phyloP scores from a whole-genome alignment of 139 green algal species.

The Picocystis salinarum region DNA sequence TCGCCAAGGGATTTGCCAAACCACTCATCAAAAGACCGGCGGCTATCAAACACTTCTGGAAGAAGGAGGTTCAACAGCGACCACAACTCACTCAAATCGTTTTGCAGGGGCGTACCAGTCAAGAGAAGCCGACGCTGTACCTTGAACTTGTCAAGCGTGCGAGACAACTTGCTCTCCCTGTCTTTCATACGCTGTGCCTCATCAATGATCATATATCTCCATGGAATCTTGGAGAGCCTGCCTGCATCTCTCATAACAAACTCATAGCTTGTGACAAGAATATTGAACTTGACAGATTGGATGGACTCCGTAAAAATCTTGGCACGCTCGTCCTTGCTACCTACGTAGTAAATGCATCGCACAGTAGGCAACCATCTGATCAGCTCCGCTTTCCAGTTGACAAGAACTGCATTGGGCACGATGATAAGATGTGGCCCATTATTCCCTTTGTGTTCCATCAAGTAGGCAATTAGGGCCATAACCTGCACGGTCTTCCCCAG shows the following conservation, averaged over 20 bases:
- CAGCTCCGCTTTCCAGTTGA: slow-evolving; percentile 93
- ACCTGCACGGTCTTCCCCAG: slow-evolving; percentile 9
- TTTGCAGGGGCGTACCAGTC: slow-evolving; percentile 32
- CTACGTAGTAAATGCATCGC: slow-evolving; percentile 50
- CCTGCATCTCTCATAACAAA: slow-evolving; percentile 82
- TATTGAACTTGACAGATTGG: slow-evolving; percentile 66
- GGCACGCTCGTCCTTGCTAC: slow-evolving; percentile 38
- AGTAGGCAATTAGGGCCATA: slow-evolving; percentile 42
- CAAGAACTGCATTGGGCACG: slow-evolving; percentile 90
- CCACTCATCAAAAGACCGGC: slow-evolving; percentile 60
- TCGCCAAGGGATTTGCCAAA: slow-evolving; percentile 14
- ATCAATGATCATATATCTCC: slow-evolving; percentile 97
- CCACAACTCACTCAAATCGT: slow-evolving; percentile 69
- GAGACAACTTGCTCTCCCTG: slow-evolving; percentile 45
- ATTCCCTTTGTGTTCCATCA: slow-evolving; percentile 89
- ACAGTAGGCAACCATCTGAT: slow-evolving; percentile 65
- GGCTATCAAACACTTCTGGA: slow-evolving; percentile 87
- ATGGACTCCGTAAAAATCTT: slow-evolving; percentile 38
- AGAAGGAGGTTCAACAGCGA: slow-evolving; percentile 74
- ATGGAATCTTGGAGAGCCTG: slow-evolving; percentile 38
- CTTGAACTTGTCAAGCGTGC: slow-evolving; percentile 61
- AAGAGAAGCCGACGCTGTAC: slow-evolving; percentile 44
- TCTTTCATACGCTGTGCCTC: slow-evolving; percentile 97
- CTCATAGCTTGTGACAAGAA: slow-evolving; percentile 96
- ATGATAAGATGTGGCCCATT: slow-evolving; percentile 92